Conservation (phyloP, 106 monocot species). For the Acanthochlamys bracteata region DNA sequence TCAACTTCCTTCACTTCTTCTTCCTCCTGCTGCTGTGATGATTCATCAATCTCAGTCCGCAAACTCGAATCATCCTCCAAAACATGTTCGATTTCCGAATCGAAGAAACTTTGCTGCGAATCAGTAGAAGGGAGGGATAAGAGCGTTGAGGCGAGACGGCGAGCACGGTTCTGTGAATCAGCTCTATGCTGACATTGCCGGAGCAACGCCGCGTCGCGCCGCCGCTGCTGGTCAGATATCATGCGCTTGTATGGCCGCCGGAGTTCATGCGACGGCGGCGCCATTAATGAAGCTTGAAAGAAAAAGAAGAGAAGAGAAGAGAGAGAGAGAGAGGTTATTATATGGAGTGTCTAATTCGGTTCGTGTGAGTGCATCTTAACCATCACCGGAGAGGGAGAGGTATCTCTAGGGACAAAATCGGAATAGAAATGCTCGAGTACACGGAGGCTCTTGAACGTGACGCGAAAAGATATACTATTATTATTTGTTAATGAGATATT, state of each 20-base stretch:
- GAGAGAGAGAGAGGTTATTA: too few relatives aligned
- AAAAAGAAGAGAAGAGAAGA: too few relatives aligned
- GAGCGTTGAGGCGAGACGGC: conserved; percentile 70
- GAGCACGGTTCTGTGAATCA: conserved; percentile 80
- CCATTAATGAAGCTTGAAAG: too few relatives aligned
- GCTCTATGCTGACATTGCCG: conserved; percentile 71
- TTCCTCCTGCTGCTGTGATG: conserved; percentile 1
- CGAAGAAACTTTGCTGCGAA: neutral
- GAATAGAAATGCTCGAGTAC: too few relatives aligned
- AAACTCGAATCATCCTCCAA: neutral
- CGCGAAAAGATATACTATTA: too few relatives aligned
- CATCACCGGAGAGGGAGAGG: too few relatives aligned
- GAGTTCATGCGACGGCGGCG: conserved; percentile 50
- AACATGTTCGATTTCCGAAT: neutral
- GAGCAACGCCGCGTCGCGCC: conserved; percentile 65
- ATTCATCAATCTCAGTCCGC: conserved; percentile 3
- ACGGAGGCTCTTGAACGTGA: too few relatives aligned
- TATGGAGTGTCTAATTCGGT: too few relatives aligned
- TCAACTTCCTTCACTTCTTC: neutral
- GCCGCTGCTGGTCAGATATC: conserved; percentile 82
- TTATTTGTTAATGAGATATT: too few relatives aligned
- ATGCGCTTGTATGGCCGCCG: conserved; percentile 80
- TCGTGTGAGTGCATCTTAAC: too few relatives aligned
- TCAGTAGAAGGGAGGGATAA: conserved; percentile 14
- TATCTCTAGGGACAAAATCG: too few relatives aligned